These are phyloP conservation scores for Cercospora berteroae DNA, from an alignment of 2,329 filamentous ascomycete genomes.

Conservation along the genomic window DNA sequence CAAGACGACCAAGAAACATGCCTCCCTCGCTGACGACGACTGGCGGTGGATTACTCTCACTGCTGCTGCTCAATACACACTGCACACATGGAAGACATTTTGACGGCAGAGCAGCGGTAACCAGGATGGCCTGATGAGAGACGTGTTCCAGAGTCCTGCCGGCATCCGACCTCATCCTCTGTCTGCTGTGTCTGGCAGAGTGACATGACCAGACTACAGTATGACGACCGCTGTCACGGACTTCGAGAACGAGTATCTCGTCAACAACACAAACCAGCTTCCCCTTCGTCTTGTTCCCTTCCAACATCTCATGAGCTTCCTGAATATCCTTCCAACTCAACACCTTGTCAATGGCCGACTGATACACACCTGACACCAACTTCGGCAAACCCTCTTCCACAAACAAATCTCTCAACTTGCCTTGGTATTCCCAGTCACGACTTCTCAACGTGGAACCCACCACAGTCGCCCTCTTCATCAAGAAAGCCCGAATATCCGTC, in stretches of 20 bases:
- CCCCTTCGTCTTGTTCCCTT: constrained; percentile 20
- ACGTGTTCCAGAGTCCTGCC: background rate
- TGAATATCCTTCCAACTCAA: constrained; percentile 16
- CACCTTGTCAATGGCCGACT: constrained; percentile 13
- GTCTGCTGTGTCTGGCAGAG: background rate
- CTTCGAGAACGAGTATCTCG: background rate
- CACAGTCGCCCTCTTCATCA: constrained; percentile 19
- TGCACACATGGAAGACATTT: background rate
- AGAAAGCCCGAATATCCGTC: constrained; percentile 17
- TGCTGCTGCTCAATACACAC: background rate
- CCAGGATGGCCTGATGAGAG: background rate
- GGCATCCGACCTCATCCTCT: background rate
- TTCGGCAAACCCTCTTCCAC: constrained; percentile 18
- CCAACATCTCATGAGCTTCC: constrained; percentile 19
- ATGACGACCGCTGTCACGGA: background rate
- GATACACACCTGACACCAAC: constrained; percentile 15
- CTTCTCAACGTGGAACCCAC: constrained; percentile 18
- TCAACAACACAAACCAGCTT: constrained; percentile 22
- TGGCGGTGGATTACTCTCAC: background rate
- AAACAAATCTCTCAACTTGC: constrained; percentile 20
- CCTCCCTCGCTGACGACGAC: background rate
- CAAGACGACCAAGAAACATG: background rate
- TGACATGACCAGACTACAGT: background rate
- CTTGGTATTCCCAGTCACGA: constrained; percentile 18
- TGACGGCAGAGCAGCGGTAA: background rate